Conservation (phyloP, 2,329 filamentous ascomycete species). For the Podosphaera fusca region DNA sequence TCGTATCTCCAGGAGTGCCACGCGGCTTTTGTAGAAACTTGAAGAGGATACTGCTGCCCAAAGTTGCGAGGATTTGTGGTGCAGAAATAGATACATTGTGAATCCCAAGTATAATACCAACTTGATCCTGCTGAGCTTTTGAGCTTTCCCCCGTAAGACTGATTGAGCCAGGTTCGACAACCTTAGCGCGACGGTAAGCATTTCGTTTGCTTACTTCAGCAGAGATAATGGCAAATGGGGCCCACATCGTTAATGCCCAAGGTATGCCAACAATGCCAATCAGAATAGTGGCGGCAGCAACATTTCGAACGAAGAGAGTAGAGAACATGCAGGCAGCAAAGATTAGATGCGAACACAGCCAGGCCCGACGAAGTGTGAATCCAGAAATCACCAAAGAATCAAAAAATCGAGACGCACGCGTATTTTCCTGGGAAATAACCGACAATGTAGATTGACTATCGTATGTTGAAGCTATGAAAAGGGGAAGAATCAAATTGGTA, state of each 20-base stretch:
- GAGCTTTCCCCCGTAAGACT: slow-evolving; percentile 1
- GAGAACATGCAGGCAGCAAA: slow-evolving; percentile 64
- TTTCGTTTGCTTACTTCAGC: slow-evolving; percentile 75
- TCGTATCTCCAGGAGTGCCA: slow-evolving; percentile 63
- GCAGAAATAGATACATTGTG: slow-evolving; percentile 89
- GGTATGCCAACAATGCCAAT: slow-evolving; percentile 69
- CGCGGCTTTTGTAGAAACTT: slow-evolving; percentile 67
- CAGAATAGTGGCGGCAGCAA: slow-evolving; percentile 49
- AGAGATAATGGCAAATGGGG: slow-evolving; percentile 67
- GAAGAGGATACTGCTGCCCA: slow-evolving; percentile 70
- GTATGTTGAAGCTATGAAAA: slow-evolving; percentile 68
- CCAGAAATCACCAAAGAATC: slow-evolving; percentile 51
- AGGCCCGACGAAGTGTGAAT: slow-evolving; percentile 68
- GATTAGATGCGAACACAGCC: slow-evolving; percentile 67
- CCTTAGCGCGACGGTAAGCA: slow-evolving; percentile 30
- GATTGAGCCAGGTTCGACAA: slow-evolving; percentile 3
- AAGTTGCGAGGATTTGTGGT: slow-evolving; percentile 74
- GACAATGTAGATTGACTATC: slow-evolving; percentile 12
- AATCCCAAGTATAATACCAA: slow-evolving; percentile 65
- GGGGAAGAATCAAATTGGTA: slow-evolving; percentile 63
- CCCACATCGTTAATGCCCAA: slow-evolving; percentile 87
- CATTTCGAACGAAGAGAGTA: slow-evolving; percentile 54
- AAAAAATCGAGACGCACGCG: slow-evolving; percentile 19
- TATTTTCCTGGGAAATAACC: background rate
- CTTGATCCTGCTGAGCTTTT: slow-evolving; percentile 9